These are phyloP conservation scores for Ogataea saltuana DNA, from an alignment of 805 yeast species.

Conservation along the genomic window DNA sequence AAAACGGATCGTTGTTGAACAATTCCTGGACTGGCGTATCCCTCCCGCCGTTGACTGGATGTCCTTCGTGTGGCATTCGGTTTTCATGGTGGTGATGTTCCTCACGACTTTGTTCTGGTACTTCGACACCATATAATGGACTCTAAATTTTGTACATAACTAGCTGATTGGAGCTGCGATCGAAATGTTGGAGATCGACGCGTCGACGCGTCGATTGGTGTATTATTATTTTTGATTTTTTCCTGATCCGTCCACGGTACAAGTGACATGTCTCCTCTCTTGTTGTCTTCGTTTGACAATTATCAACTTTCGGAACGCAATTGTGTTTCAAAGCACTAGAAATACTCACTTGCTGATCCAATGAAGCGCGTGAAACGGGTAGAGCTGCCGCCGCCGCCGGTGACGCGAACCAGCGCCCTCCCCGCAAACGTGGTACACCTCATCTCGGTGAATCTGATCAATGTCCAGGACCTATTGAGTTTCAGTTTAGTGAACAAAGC, in stretches of 20 bases:
- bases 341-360: too few relatives aligned
- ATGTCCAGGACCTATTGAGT: conserved; percentile 30
- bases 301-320: too few relatives aligned
- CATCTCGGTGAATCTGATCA: conserved; percentile 26
- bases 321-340: too few relatives aligned
- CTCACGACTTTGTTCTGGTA: conserved; percentile 21
- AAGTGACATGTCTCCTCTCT: too few relatives aligned
- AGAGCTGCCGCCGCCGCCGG: conserved; percentile 10
- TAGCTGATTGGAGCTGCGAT: neutral
- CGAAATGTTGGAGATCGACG: conserved; percentile 8
- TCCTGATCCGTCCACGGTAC: neutral
- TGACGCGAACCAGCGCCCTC: too few relatives aligned
- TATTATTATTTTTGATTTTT: neutral
- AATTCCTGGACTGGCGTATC: conserved; percentile 27
- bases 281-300: too few relatives aligned
- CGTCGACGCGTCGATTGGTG: conserved; percentile 9
- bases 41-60: conserved; percentile 14
- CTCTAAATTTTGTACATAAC: neutral
- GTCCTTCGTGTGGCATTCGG: conserved; percentile 16
- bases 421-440: conserved; percentile 20
- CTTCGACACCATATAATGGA: conserved; percentile 18
- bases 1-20: conserved; percentile 3
- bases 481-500: conserved; percentile 31
- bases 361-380: too few relatives aligned
- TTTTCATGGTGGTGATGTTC: conserved; percentile 3